phyloP scores from a whole-genome alignment of 2,329 filamentous ascomycete species.

The Phyllosticta citribraziliensis region DNA sequence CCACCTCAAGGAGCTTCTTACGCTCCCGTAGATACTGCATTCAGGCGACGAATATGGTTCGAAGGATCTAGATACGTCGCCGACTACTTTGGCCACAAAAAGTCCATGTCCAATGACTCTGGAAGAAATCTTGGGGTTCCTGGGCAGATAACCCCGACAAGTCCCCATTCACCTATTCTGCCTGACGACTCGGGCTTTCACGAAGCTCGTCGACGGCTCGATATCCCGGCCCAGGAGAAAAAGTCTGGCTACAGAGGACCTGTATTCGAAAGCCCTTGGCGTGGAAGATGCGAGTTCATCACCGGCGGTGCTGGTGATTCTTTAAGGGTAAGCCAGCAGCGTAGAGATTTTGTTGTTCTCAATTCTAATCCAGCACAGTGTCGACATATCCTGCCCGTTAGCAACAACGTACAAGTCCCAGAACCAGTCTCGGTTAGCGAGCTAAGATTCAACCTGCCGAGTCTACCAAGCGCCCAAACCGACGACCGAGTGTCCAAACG shows the following conservation, averaged over 20 bases:
- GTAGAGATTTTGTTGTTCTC: not conserved
- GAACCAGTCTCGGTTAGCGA: conserved; percentile 58
- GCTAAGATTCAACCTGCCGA: conserved; percentile 73
- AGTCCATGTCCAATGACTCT: conserved; percentile 23
- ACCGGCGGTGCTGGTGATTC: conserved; percentile 68
- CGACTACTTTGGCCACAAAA: conserved; percentile 31
- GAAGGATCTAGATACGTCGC: conserved; percentile 33
- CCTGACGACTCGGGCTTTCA: not conserved
- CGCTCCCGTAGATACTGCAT: conserved; percentile 19
- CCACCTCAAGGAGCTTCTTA: conserved; percentile 11
- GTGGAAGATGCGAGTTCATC: conserved; percentile 74
- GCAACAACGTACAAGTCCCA: conserved; percentile 20
- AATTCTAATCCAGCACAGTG: conserved; percentile 37
- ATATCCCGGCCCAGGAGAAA: conserved; percentile 29
- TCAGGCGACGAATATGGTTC: conserved; percentile 39
- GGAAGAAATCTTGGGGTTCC: conserved; percentile 35
- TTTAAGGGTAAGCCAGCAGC: conserved; percentile 39
- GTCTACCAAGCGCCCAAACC: conserved; percentile 19
- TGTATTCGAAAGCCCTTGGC: conserved; percentile 77
- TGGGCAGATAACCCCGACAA: not conserved
- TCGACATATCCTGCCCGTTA: conserved; percentile 55
- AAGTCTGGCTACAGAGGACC: conserved; percentile 53
- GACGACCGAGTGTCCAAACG: conserved; percentile 22
- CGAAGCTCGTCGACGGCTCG: not conserved
- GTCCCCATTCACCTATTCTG: not conserved